Conservation (phyloP, 2,329 filamentous ascomycete species). For the Exophiala phaeomuriformis region DNA sequence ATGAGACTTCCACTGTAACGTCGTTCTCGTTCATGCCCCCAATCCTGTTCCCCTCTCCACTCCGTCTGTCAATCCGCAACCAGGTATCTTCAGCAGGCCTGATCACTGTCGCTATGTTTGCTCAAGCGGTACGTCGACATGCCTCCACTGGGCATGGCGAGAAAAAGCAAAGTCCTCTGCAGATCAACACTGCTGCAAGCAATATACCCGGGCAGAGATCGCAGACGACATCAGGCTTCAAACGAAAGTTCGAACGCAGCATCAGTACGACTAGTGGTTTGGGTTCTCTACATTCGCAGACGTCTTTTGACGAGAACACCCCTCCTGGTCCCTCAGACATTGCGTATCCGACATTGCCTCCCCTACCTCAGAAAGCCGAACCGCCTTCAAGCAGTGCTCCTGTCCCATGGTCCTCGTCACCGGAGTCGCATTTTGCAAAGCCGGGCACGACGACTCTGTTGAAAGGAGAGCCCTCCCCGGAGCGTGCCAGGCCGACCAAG, state of each 20-base stretch:
- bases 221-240: neutral
- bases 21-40: slow-evolving; percentile 15
- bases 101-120: slow-evolving; percentile 22
- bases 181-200: slow-evolving; percentile 13
- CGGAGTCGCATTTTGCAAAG: slow-evolving; percentile 36
- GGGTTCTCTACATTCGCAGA: slow-evolving; percentile 40
- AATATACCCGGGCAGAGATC: slow-evolving; percentile 6
- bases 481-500: slow-evolving; percentile 43
- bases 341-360: slow-evolving; percentile 35
- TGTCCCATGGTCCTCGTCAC: slow-evolving; percentile 63
- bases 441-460: slow-evolving; percentile 3
- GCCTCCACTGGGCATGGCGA: slow-evolving; percentile 15
- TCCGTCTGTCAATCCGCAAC: slow-evolving; percentile 18
- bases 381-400: slow-evolving; percentile 48
- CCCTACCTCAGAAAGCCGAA: slow-evolving; percentile 15
- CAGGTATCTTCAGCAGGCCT: slow-evolving; percentile 21
- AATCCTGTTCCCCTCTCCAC: slow-evolving; percentile 1
- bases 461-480: slow-evolving; percentile 25
- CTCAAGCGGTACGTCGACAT: slow-evolving; percentile 15
- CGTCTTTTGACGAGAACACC: slow-evolving; percentile 70
- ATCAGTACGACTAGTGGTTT: slow-evolving; percentile 29
- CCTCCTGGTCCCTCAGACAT: slow-evolving; percentile 73
- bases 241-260: slow-evolving; percentile 26
- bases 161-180: slow-evolving; percentile 19
- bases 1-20: neutral